phyloP scores from a whole-genome alignment of 78 protist species.

The Dictyostelium brefeldianum region DNA sequence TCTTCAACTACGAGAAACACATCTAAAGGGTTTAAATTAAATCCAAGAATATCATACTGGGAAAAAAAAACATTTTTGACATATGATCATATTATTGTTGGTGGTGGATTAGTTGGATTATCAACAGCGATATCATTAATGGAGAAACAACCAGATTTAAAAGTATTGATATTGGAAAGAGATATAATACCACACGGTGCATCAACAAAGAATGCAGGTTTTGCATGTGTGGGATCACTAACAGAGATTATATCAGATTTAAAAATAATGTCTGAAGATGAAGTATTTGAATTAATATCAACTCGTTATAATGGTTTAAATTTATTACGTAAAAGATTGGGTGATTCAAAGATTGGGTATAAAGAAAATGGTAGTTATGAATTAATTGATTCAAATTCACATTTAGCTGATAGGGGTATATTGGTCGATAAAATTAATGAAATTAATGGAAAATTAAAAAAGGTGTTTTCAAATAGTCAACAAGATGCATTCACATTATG shows the following conservation, averaged over 20 bases:
- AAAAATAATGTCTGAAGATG: conserved; percentile 18
- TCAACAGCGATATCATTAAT: conserved; percentile 12
- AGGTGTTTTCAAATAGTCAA: not conserved
- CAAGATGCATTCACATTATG: conserved; percentile 21
- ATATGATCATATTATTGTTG: conserved; percentile 53
- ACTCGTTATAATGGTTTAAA: conserved; percentile 15
- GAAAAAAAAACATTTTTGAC: conserved; percentile 26
- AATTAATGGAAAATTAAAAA: not conserved
- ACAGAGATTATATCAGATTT: conserved; percentile 26
- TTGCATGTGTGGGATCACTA: conserved; percentile 17
- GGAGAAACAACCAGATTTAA: not conserved
- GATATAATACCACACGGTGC: conserved; percentile 43
- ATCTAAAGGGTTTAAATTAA: too few relatives aligned
- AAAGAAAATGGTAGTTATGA: conserved; percentile 49
- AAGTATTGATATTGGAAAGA: conserved; percentile 21
- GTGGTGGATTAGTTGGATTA: conserved; percentile 52
- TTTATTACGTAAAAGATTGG: conserved; percentile 13
- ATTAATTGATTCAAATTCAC: not conserved
- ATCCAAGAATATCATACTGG: not conserved
- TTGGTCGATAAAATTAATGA: not conserved
- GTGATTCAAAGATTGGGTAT: conserved; percentile 36
- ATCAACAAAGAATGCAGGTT: conserved; percentile 39
- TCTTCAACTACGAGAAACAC: too few relatives aligned
- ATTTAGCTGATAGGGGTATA: not conserved
- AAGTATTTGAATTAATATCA: not conserved